phyloP scores from a whole-genome alignment of 2,329 filamentous ascomycete genomes.

The Fusarium sp. region DNA sequence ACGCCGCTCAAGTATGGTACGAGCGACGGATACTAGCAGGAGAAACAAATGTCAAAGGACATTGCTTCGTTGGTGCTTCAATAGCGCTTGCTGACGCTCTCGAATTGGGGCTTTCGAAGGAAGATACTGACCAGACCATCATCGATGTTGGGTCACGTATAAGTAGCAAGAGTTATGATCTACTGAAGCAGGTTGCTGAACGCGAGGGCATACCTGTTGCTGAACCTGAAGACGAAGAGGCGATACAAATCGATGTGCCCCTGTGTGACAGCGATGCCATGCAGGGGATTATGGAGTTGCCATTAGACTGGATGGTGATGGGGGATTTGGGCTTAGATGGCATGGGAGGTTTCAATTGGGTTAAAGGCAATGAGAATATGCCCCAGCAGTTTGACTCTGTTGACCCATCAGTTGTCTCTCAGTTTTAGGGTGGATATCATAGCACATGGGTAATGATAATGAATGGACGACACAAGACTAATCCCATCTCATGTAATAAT shows the following conservation, averaged over 20 bases:
- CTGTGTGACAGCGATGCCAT: constrained; percentile 28
- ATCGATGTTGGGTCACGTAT: constrained; percentile 41
- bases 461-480: not conserved
- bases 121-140: constrained; percentile 51
- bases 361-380: constrained; percentile 9
- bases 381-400: constrained; percentile 34
- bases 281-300: constrained; percentile 45
- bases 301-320: constrained; percentile 44
- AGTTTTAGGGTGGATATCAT: constrained; percentile 11
- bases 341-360: constrained; percentile 40
- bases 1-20: constrained; percentile 49
- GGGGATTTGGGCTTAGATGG: constrained; percentile 42
- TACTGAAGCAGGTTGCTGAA: constrained; percentile 53
- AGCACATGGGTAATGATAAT: not conserved
- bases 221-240: constrained; percentile 23
- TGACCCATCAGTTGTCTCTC: constrained; percentile 34
- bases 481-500: constrained; percentile 12
- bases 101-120: constrained; percentile 45
- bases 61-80: constrained; percentile 52
- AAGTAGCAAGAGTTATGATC: constrained; percentile 47
- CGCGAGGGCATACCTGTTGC: constrained; percentile 34
- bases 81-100: constrained; percentile 54
- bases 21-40: constrained; percentile 55
- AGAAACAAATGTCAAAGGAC: constrained; percentile 59
- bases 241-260: constrained; percentile 4